Evolutionary conservation across 1,284 basidiomycete genomes (phyloP).

Genomic region (Moniliella sp.): DNA sequence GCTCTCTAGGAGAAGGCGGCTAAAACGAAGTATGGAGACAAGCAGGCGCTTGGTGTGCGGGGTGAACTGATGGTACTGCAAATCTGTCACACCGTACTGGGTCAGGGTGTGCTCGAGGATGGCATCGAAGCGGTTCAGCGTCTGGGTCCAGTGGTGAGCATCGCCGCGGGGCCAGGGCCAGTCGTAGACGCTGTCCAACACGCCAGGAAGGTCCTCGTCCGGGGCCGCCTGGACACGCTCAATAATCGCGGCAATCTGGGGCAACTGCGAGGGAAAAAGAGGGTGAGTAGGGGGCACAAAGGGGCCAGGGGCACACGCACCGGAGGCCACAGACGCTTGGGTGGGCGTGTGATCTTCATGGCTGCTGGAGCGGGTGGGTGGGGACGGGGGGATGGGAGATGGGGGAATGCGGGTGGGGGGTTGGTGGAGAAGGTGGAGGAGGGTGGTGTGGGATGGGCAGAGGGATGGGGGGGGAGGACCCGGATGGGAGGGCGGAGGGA

Average conservation of each 20-base stretch:
- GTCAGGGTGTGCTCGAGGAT: conserved; percentile 62
- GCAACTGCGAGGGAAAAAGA: conserved; percentile 5
- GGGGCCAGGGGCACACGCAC: neutral
- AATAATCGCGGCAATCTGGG: conserved; percentile 16
- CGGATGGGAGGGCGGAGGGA: too few relatives aligned
- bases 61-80: conserved; percentile 54
- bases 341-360: neutral
- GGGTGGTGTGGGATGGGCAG: too few relatives aligned
- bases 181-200: conserved; percentile 19
- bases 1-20: conserved; percentile 76
- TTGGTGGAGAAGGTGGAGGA: too few relatives aligned
- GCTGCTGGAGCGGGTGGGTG: too few relatives aligned
- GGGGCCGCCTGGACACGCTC: conserved; percentile 13
- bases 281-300: neutral
- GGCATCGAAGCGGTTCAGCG: conserved; percentile 79
- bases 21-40: conserved; percentile 64
- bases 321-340: neutral
- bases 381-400: too few relatives aligned
- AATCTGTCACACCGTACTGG: conserved; percentile 43
- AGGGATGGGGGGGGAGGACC: too few relatives aligned
- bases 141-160: conserved; percentile 82
- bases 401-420: too few relatives aligned
- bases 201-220: conserved; percentile 20
- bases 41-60: conserved; percentile 54
- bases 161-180: conserved; percentile 96